Conservation (phyloP, 2,329 filamentous ascomycete genomes). For the Cadophora sp. region DNA sequence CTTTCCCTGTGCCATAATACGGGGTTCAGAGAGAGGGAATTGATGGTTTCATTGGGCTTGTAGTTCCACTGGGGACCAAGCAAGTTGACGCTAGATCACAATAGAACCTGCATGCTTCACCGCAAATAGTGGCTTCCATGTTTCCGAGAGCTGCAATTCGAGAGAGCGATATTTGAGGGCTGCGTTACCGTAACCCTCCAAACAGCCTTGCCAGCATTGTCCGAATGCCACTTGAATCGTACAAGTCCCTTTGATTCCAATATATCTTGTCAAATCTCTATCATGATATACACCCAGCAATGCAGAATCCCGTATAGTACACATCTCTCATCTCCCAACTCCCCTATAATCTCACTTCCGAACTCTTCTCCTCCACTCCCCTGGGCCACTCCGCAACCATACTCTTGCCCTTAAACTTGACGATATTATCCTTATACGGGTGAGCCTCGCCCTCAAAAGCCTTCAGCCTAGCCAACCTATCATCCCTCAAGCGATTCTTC, state of each 20-base stretch:
- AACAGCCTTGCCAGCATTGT: neutral
- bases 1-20: no score
- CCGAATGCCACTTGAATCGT: neutral
- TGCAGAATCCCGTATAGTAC: slow-evolving; percentile 13
- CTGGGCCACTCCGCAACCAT: slow-evolving; percentile 39
- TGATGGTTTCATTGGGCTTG: no score
- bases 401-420: slow-evolving; percentile 69
- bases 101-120: no score
- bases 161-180: no score
- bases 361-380: neutral
- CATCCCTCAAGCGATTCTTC: slow-evolving; percentile 92
- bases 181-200: no score
- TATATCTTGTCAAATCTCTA: neutral
- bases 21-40: no score
- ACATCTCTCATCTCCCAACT: neutral
- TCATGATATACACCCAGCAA: slow-evolving; percentile 19
- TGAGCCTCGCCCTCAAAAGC: slow-evolving; percentile 93
- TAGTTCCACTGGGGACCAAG: no score
- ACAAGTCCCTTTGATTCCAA: neutral
- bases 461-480: slow-evolving; percentile 87
- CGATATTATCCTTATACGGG: slow-evolving; percentile 88
- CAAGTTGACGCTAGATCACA: no score
- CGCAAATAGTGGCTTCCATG: no score
- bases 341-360: slow-evolving; percentile 15
- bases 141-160: no score